These are phyloP conservation scores for Penicillium mononematosum DNA, from an alignment of 495 filamentous ascomycete species.

Conservation along the genomic window DNA sequence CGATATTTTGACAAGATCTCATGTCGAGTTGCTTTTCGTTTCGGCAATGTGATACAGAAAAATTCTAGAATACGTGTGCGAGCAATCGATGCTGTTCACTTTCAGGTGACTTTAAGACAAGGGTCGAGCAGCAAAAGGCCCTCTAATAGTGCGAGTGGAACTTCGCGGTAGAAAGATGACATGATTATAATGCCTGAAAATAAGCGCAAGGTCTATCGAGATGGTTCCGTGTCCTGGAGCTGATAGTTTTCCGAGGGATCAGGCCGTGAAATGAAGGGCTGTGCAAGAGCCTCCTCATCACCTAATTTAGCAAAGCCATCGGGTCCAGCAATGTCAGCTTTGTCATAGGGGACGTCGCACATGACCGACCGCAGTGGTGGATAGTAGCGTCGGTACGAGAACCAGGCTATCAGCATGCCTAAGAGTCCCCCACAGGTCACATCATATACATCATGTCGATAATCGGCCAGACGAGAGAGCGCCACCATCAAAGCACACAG, in stretches of 20 bases:
- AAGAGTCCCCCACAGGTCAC: conserved; percentile 75
- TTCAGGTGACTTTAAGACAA: background rate
- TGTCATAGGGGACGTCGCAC: conserved; percentile 58
- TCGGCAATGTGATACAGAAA: background rate
- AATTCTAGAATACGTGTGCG: background rate
- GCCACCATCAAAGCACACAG: conserved; percentile 84
- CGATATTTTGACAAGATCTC: background rate
- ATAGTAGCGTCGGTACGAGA: conserved; percentile 76
- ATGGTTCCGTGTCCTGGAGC: conserved; percentile 21
- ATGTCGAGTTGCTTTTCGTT: background rate
- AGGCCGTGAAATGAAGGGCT: conserved; percentile 15
- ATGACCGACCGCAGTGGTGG: conserved; percentile 46
- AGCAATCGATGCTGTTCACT: background rate
- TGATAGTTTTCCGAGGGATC: conserved; percentile 26
- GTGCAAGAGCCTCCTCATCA: conserved; percentile 47
- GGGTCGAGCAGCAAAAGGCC: background rate
- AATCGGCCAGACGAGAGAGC: conserved; percentile 89
- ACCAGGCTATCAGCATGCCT: conserved; percentile 72
- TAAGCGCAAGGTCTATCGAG: background rate
- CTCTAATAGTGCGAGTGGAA: background rate
- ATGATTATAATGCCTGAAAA: background rate
- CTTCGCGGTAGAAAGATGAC: background rate
- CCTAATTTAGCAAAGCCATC: conserved; percentile 46
- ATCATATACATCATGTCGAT: conserved; percentile 92
- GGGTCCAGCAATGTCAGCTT: conserved; percentile 29